Percentiles rank a stretch among this genome's conserved stretches.
phyloP scores from a whole-genome alignment of 768 basidiomycete genomes.

The Trametes punicea region DNA sequence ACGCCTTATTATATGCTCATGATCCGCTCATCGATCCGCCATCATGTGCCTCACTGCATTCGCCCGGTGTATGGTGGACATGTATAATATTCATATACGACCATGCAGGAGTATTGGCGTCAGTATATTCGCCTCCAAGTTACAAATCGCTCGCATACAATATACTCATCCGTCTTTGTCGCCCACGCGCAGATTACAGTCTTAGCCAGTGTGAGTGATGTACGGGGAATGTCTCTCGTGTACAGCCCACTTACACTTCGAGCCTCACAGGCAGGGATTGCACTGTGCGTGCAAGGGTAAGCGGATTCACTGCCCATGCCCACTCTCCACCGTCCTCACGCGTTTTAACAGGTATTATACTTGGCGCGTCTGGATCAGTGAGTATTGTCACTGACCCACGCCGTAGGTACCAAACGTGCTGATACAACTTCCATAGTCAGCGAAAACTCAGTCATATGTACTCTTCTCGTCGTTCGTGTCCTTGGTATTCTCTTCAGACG shows the following conservation, averaged over 20 bases:
- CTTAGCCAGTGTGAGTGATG: neutral
- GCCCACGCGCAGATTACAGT: slow-evolving; percentile 8
- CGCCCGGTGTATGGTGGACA: no score
- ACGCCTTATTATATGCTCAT: neutral
- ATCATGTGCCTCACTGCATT: no score
- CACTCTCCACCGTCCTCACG: no score
- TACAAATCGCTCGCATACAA: neutral
- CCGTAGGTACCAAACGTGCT: neutral
- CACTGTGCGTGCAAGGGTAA: slow-evolving; percentile 14
- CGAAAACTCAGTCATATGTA: neutral
- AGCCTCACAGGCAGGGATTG: slow-evolving; percentile 4
- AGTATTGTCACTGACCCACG: neutral
- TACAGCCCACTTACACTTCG: neutral
- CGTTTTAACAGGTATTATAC: slow-evolving; percentile 8
- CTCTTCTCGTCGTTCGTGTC: neutral
- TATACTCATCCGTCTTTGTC: neutral
- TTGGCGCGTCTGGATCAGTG: slow-evolving; percentile 17
- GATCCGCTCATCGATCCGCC: neutral
- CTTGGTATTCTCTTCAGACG: neutral
- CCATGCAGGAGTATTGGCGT: slow-evolving; percentile 14
- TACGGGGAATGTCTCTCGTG: neutral
- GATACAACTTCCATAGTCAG: neutral
- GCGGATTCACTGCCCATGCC: neutral
- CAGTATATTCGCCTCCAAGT: neutral
- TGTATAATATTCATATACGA: neutral